A percentile compares a stretch with the other conserved stretches of the same genome.
phyloP scores from a whole-genome alignment of 768 basidiomycete genomes.

The Mycena venus region DNA sequence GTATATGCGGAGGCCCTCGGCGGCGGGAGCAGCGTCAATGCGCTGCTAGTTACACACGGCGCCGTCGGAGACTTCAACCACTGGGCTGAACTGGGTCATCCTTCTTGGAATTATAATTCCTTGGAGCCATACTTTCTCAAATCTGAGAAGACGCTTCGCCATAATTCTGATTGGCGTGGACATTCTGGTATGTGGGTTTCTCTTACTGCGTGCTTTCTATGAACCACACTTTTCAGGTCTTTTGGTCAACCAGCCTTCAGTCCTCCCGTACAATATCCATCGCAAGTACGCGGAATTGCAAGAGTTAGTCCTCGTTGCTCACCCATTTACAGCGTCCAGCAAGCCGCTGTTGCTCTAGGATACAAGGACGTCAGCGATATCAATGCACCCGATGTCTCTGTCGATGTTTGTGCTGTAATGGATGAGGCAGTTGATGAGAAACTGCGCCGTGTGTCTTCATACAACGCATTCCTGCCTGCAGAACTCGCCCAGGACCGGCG shows the following conservation, averaged over 20 bases:
- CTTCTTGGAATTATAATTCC: conserved; percentile 21
- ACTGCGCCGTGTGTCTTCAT: conserved; percentile 27
- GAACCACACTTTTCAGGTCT: background rate
- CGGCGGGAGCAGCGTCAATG: conserved; percentile 26
- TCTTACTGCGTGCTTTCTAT: background rate
- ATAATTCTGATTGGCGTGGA: background rate
- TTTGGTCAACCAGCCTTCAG: conserved; percentile 9
- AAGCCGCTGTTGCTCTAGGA: background rate
- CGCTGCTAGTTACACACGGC: conserved; percentile 24
- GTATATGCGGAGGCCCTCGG: conserved; percentile 10
- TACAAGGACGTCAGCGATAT: background rate
- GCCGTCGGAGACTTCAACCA: conserved; percentile 23
- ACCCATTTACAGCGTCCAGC: background rate
- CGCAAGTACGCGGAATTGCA: background rate
- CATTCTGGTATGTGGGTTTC: background rate
- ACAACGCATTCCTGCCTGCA: conserved; percentile 30
- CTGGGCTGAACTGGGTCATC: conserved; percentile 29
- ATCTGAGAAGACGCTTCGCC: conserved; percentile 24
- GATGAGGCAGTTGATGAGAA: conserved; percentile 16
- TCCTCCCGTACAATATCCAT: background rate
- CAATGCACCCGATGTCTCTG: background rate
- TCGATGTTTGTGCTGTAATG: conserved; percentile 6
- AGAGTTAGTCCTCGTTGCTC: background rate
- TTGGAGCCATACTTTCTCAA: conserved; percentile 28
- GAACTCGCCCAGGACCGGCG: conserved; percentile 4